Evolutionary conservation across 768 basidiomycete genomes (phyloP), one percentile per base, ranked within the genome.

Genomic region (Psilocybe cubensis): DNA sequence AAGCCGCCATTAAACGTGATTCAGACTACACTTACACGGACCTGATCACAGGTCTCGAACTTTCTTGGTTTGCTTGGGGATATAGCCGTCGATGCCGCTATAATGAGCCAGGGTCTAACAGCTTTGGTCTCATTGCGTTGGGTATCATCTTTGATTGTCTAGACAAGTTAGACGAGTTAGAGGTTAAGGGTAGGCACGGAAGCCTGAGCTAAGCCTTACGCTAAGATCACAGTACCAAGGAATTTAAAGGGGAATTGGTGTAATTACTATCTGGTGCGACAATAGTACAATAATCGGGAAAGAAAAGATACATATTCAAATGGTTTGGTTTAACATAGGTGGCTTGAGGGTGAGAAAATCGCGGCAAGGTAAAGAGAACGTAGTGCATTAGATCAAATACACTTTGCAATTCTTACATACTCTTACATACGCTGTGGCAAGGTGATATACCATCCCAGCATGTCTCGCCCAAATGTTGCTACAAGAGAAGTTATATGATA

Each of bases 101-200:
- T 21, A 68, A 56, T 41, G 68, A 72, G 10, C 82, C 83, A 64
- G 86, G 85, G 12, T 74, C 79, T 2, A 77, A 83, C 54, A 91
- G 88, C 61, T 92, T 92, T 67, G 84, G 86, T 6, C 64, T 93
- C 42, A 76, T 92, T 46, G 83, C 84, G 0, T 73, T 92, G 38
- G 79, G 79, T 10, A 69, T 79, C 4, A 76, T 89, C 27, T 78
- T 89, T 53, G 83, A 88, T 47, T 84, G 78, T 58, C 69, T 90
- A 62, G 82, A 84, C 31, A 70, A 68, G 45, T 54, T 75, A 20
- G 54, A 60, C 3, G 52, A 52, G 23, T 21, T 49, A 42, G 52
- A 10, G 27, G 12, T n/a, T n/a, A 31, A 4, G n/a, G 10, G 28
- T 18, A 28, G 4, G 46, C 8, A n/a, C 31, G n/a, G 11, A 48